phyloP scores from a whole-genome alignment of 768 basidiomycete species.

The Phallus indusiatus region DNA sequence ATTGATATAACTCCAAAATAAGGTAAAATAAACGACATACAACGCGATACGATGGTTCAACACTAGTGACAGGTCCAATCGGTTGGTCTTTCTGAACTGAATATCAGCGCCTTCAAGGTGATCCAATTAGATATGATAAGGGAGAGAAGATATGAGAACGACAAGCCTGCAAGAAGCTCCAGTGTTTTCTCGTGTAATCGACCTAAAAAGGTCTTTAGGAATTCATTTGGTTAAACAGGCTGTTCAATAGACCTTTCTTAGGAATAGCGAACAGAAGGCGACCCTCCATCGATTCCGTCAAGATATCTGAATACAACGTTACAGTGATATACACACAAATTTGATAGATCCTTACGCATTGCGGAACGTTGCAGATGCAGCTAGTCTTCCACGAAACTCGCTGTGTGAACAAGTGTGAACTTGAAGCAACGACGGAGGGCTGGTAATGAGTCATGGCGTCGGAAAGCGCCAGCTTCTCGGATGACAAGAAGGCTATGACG shows the following conservation, averaged over 20 bases:
- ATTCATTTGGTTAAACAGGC: neutral
- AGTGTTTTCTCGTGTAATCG: slow-evolving; percentile 87
- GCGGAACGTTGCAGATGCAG: no score
- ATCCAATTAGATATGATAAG: neutral
- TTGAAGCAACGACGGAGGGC: no score
- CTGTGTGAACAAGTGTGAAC: no score
- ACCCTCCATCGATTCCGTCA: slow-evolving; percentile 66
- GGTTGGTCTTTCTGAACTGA: slow-evolving; percentile 77
- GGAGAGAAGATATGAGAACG: slow-evolving; percentile 1
- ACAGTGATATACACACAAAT: neutral
- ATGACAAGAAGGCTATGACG: no score
- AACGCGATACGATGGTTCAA: slow-evolving; percentile 90
- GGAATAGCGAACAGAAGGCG: slow-evolving; percentile 91
- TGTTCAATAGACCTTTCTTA: slow-evolving; percentile 73
- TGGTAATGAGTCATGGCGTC: no score
- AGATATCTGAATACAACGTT: neutral
- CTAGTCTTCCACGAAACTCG: no score
- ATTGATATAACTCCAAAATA: neutral
- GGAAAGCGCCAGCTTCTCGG: no score
- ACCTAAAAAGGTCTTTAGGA: slow-evolving; percentile 33
- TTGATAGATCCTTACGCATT: neutral
- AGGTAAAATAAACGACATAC: slow-evolving; percentile 36
- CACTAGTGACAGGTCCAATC: slow-evolving; percentile 90
- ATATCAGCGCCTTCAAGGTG: slow-evolving; percentile 76
- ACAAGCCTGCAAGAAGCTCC: slow-evolving; percentile 69